Evolutionary conservation across 345 rosid genomes (phyloP).

Genomic region (Salix dunnii): DNA sequence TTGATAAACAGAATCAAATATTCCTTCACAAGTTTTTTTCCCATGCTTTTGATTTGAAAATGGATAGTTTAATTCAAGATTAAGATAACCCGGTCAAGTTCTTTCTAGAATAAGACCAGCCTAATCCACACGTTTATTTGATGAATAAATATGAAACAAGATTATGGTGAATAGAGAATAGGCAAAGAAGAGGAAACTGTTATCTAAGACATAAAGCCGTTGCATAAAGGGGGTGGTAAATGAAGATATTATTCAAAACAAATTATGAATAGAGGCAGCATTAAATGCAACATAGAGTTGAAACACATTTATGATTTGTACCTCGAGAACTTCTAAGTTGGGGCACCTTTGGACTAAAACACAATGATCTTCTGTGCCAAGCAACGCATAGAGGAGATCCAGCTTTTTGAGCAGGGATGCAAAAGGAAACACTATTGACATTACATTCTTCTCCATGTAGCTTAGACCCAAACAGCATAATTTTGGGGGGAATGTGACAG

Average conservation of each 20-base stretch:
- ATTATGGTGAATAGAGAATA: not conserved
- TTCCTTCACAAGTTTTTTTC: not conserved
- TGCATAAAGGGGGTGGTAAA: not conserved
- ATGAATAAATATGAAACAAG: not conserved
- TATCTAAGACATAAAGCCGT: not conserved
- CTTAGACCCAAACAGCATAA: constrained; percentile 69
- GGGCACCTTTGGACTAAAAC: constrained; percentile 70
- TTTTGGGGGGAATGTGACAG: constrained; percentile 51
- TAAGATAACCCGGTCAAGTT: not conserved
- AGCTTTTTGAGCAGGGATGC: constrained; percentile 67
- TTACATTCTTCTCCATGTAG: constrained; percentile 66
- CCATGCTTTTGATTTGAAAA: not conserved
- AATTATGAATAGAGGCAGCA: not conserved
- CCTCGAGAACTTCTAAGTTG: constrained; percentile 94
- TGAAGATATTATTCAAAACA: not conserved
- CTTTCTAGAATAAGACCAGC: not conserved
- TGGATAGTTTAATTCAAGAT: not conserved
- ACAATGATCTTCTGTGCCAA: constrained; percentile 82
- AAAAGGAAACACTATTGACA: constrained; percentile 73
- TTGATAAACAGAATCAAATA: not conserved
- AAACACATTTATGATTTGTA: constrained; percentile 20
- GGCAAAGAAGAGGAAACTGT: not conserved
- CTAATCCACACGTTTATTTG: not conserved
- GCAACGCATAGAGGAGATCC: constrained; percentile 84
- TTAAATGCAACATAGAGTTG: not conserved